phyloP scores from a whole-genome alignment of 352 stramenopile species.

The Globisporangium nodosum region DNA sequence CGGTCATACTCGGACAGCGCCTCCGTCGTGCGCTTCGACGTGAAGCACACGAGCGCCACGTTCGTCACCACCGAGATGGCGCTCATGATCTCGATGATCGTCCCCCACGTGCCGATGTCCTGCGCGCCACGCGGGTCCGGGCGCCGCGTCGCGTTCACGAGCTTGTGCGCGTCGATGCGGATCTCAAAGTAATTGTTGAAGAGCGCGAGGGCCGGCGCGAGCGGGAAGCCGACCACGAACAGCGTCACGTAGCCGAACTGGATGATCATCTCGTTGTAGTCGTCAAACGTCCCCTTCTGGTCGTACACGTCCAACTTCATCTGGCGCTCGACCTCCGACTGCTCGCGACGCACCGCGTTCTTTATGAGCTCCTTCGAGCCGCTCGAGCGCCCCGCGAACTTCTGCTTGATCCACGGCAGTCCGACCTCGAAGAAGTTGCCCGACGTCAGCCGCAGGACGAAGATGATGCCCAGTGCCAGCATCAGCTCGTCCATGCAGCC shows the following conservation, averaged over 20 bases:
- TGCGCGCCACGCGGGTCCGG: conserved; percentile 71
- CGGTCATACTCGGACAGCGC: conserved; percentile 36
- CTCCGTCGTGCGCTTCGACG: conserved; percentile 58
- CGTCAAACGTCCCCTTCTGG: conserved; percentile 71
- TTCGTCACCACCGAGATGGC: conserved; percentile 90
- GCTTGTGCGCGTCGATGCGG: conserved; percentile 84
- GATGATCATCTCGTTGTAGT: conserved; percentile 89
- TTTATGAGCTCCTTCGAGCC: conserved; percentile 25
- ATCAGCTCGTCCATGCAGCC: conserved; percentile 80
- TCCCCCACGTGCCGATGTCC: conserved; percentile 91
- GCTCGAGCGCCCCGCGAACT: conserved; percentile 17
- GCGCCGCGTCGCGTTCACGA: conserved; percentile 67
- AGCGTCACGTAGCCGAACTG: conserved; percentile 91
- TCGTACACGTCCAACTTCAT: conserved; percentile 64
- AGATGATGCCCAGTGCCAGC: conserved; percentile 73
- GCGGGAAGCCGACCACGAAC: conserved; percentile 90
- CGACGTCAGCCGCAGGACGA: conserved; percentile 57
- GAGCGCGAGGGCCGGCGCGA: conserved; percentile 85
- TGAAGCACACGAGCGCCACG: conserved; percentile 91
- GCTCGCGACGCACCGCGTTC: conserved; percentile 25
- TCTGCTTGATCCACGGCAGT: conserved; percentile 69
- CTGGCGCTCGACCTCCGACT: conserved; percentile 52
- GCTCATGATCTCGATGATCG: conserved; percentile 86
- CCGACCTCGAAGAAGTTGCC: conserved; percentile 77
- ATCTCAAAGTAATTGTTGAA: conserved; percentile 93